Percentiles rank a stretch among this genome's conserved stretches.
Evolutionary conservation across 345 rosid species (phyloP).

Genomic region (Garcia nutans): DNA sequence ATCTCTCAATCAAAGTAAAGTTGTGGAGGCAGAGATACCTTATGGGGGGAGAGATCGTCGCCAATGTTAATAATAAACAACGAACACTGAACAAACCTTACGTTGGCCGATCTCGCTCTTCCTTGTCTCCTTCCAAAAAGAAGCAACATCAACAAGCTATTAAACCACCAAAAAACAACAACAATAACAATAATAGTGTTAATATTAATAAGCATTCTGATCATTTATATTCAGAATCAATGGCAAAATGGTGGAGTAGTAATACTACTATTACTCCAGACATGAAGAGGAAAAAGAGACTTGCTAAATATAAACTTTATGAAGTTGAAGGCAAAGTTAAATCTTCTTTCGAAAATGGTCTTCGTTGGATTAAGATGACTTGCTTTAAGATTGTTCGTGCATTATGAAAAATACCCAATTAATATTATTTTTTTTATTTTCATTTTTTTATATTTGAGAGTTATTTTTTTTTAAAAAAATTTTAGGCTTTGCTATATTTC

Average conservation of each 20-base stretch:
- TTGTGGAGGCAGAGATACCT: background rate
- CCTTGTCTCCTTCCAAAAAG: background rate
- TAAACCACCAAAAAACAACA: background rate
- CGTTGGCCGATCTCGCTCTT: slow-evolving; percentile 20
- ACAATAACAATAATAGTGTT: no score
- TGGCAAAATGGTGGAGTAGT: slow-evolving; percentile 40
- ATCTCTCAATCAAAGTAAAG: background rate
- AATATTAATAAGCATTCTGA: slow-evolving; percentile 2
- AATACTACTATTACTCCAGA: slow-evolving; percentile 24
- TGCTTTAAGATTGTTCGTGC: slow-evolving; percentile 39
- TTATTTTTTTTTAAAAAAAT: no score
- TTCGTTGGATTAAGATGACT: slow-evolving; percentile 50
- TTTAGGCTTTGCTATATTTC: background rate
- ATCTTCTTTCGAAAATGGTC: slow-evolving; percentile 42
- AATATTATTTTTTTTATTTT: no score
- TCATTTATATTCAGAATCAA: background rate
- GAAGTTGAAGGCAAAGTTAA: slow-evolving; percentile 49
- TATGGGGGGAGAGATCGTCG: slow-evolving; percentile 1
- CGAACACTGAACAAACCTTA: slow-evolving; percentile 16
- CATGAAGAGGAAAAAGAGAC: slow-evolving; percentile 43
- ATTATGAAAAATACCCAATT: background rate
- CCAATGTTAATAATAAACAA: slow-evolving; percentile 13
- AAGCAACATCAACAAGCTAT: no score
- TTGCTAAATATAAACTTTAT: slow-evolving; percentile 53
- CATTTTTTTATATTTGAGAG: no score